Evolutionary conservation across 2,329 filamentous ascomycete species (phyloP), one percentile per base, ranked within the genome.

Genomic region (Emergomyces orientalis): DNA sequence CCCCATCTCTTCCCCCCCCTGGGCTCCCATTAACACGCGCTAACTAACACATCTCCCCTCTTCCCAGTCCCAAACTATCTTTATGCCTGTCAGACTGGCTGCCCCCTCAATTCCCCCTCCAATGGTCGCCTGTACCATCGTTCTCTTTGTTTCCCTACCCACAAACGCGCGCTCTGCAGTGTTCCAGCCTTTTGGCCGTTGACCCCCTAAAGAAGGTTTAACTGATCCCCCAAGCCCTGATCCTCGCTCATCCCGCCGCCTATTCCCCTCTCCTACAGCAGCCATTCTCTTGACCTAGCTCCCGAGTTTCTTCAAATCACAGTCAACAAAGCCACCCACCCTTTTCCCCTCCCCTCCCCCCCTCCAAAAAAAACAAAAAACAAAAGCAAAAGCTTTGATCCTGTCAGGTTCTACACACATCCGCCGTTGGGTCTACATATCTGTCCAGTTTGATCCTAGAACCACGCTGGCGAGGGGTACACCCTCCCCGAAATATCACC

Each of bases 221-320:
- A 27, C 39, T 45, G 37, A 45, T 30, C 45, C 39, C 45, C 39
- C 37, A 52, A 60, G 62, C 62, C 52, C 47, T 66, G 63, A 66
- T 65, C 65, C 65, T 65, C 65, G 63, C 61, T 57, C 62, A 63
- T 60, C 63, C 52, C 65, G 63, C 63, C 45, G 49, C 63, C 49
- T 32, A 51, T 45, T 59, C 27, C 41, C 51, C 55, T 27, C 37
- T 22, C 19, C 22, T 30, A 41, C 37, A 19, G 14, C 27, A 22
- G 19, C 49, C 60, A 19, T 17, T 45, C 45, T 39, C 27, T 37
- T 30, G 9, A 3, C 32, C 45, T 37, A 43, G 17, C 32, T 56
- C 43, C 27, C 11, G 49, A 32, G 25, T 32, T 55, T 54, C 30
- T 61, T 56, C 51, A 37, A 55, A 55, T 55, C 52, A 55, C 52